Evolutionary conservation across 2,329 filamentous ascomycete genomes (phyloP), one percentile per base, ranked within the genome.

Genomic region (Sporothrix pseudoabietina): DNA sequence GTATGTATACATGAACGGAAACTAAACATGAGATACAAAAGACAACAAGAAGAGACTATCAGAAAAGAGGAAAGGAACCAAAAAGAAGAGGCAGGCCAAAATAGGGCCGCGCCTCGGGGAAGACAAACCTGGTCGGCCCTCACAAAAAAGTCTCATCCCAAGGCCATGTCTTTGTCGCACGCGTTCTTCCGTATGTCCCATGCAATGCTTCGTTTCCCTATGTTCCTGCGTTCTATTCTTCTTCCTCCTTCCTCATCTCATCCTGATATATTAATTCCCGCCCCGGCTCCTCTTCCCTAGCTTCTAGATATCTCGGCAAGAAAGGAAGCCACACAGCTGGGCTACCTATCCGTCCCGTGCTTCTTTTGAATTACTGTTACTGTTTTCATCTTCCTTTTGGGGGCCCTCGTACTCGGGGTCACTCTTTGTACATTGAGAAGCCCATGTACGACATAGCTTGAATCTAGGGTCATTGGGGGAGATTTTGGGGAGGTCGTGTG

Each of bases 51-150:
- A 35, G 19, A 55, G 47, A 12, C 35, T 3, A 19, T 4, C 9
- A 12, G n/a, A 4, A 14, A 63, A 41, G 16, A 19, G 35, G 59
- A 55, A 55, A 41, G 47, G 30, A 55, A 52, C 14, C 41, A n/a
- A 47, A 32, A 26, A 30, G 16, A 52, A 52, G n/a, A n/a, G 63
- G 32, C 19, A 59, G 7, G 10, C 19, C 16, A 22, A 22, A 61
- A 30, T 49, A 44, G 63, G 71, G 65, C 65, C 65, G 66, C 41
- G 66, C 44, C 44, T 70, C 71, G 41, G 65, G 63, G 52, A 14
- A 55, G 41, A 59, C 66, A 70, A 26, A 14, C 9, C 32, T 57
- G 32, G 32, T 41, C 49, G 52, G 68, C 32, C 44, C 35, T 35
- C 30, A n/a, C 4, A 12, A 16, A 49, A 49, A 19, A 70, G 10